Base-by-base conservation (phyloP, 139 green algal species). In the Chlorella ohadii region DNA sequence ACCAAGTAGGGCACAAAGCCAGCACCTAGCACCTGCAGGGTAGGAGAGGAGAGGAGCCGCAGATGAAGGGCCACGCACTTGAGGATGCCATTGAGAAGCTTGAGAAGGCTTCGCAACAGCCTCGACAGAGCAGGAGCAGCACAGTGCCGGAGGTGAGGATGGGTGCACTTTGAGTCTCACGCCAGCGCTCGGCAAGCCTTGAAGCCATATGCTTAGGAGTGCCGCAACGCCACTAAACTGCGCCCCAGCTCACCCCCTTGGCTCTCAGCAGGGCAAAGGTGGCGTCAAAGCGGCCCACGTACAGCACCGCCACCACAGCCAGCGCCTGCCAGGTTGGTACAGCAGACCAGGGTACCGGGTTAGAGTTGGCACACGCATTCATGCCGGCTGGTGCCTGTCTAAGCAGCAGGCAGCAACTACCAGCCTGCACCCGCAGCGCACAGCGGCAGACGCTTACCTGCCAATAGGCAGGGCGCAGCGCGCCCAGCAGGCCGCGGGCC, bases 201-300 rank as follows among this genome's bases (percentile, higher is more conserved):
- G n/a, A n/a, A n/a, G n/a, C n/a, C n/a, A n/a, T n/a, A n/a, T n/a
- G n/a, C n/a, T n/a, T n/a, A n/a, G n/a, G n/a, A n/a, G n/a, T n/a
- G n/a, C n/a, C n/a, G n/a, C n/a, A n/a, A n/a, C n/a, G n/a, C n/a
- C n/a, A n/a, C n/a, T n/a, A n/a, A n/a, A n/a, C n/a, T n/a, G n/a
- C n/a, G n/a, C n/a, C n/a, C n/a, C n/a, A 3, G 5, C 84, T 70
- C 71, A 95, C 93, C 78, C 86, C 80, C 78, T 92, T 95, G 72
- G 94, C 94, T 17, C 93, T 81, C 31, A 98, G 81, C 11, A 84
- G 91, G 38, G 96, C 86, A 86, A 97, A 98, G 28, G 88, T 92
- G 56, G 91, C 87, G 74, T 98, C 94, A 77, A 98, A 98, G 74
- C 94, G 91, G 1, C 93, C 92, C 85, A 97, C 92, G 87, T 97